These are phyloP conservation scores for Penicillium sp. DNA, from an alignment of 2,329 filamentous ascomycete genomes.

Conservation along the genomic window DNA sequence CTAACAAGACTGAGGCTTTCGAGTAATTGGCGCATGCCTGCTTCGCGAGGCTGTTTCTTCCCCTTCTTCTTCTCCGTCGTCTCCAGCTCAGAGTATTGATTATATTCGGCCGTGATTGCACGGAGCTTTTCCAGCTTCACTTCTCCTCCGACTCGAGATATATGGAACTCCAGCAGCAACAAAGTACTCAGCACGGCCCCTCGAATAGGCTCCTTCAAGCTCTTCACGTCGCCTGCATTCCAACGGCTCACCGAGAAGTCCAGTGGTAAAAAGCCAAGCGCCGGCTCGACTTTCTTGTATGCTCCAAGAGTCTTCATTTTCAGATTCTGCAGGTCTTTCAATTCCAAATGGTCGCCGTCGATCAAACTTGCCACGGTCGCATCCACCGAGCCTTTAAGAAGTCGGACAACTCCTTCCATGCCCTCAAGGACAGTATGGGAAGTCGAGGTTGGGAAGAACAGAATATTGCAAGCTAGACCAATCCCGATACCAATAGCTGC, in stretches of 20 bases:
- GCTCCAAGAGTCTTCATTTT: constrained; percentile 37
- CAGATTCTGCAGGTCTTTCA: constrained; percentile 32
- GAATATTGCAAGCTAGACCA: constrained; percentile 47
- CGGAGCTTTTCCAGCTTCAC: constrained; percentile 23
- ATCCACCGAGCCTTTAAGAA: constrained; percentile 34
- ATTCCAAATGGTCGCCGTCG: constrained; percentile 18
- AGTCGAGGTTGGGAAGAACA: constrained; percentile 55
- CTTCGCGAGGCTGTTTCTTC: constrained; percentile 24
- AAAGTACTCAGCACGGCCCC: constrained; percentile 39
- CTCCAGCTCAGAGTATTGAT: constrained; percentile 3
- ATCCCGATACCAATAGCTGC: constrained; percentile 51
- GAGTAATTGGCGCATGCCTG: constrained; percentile 35
- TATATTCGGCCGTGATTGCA: constrained; percentile 11
- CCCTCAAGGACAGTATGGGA: constrained; percentile 47
- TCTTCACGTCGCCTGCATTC: constrained; percentile 48
- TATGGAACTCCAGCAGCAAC: constrained; percentile 49
- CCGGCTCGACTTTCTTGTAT: constrained; percentile 44
- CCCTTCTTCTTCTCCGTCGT: constrained; percentile 23
- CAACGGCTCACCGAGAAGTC: constrained; percentile 52
- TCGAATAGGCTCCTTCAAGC: constrained; percentile 41
- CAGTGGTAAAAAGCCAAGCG: constrained; percentile 49
- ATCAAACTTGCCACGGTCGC: constrained; percentile 28
- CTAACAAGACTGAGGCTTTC: constrained; percentile 40
- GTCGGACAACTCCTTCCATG: constrained; percentile 33
- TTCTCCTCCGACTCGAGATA: constrained; percentile 31